Base-by-base conservation (phyloP, 176 grass and related monocot species). In the Poa pratensis region DNA sequence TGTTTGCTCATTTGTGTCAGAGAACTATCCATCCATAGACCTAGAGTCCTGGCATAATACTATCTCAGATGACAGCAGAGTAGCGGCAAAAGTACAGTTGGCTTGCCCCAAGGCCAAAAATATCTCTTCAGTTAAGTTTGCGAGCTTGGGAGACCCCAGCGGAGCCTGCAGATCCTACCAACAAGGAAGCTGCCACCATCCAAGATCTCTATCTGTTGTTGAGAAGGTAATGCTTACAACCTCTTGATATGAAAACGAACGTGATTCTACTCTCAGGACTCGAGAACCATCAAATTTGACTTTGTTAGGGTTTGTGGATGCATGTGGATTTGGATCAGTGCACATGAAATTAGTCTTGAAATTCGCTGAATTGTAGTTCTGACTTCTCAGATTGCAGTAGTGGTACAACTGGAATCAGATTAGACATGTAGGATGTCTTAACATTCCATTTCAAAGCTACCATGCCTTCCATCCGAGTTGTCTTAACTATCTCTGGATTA, bases 101-200 rank as follows among this genome's bases (percentile, higher is more conserved):
- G 82, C 64, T 82, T 97, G 95, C 88, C 89, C 95, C 30, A 60
- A 90, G 6, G 95, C 87, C 55, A 95, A 78, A 69, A 79, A 27
- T 78, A 95, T 97, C 10, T 89, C 92, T 59, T 85, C 85, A 9
- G 55, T 97, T 43, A 88, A 79, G 67, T 97, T 97, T 82, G 95
- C 87, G 0, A 97, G 95, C 79, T 97, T 93, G 9, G 95, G 95
- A 65, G 93, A 95, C 71, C 95, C 95, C 24, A 93, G 55, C 77
- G 95, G 95, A 68, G 73, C 92, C 1, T 97, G 95, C 61, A 83
- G 84, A 71, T 88, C 82, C 1, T 97, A 91, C 64, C 74, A 71
- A 68, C 86, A 90, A 88, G 95, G 95, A 82, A 88, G 66, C 73
- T 97, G 95, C 69, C 95, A 93, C 73, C 79, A 92, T 85, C 77